Evolutionary conservation across 176 grass and related monocot species (phyloP).

Genomic region (Zizania latifolia): DNA sequence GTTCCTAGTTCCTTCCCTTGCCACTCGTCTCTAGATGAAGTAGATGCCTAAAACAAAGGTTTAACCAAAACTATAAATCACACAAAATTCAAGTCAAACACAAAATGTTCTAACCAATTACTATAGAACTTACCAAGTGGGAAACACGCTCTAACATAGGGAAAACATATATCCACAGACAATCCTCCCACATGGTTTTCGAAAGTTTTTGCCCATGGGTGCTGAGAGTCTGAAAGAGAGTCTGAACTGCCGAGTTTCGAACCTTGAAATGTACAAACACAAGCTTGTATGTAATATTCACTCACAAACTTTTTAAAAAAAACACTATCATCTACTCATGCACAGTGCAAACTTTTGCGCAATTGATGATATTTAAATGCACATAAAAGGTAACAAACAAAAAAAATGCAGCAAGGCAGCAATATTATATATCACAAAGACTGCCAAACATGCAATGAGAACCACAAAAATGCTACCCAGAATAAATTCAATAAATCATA

Average conservation of each 20-base stretch:
- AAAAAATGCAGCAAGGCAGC: background rate
- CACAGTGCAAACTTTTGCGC: background rate
- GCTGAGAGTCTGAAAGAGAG: conserved; percentile 86
- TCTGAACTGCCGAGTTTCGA: conserved; percentile 90
- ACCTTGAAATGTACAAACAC: conserved; percentile 45
- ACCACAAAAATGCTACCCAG: conserved; percentile 1
- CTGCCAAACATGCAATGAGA: background rate
- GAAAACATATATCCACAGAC: conserved; percentile 88
- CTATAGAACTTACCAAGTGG: conserved; percentile 61
- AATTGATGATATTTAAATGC: background rate
- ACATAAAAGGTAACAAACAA: background rate
- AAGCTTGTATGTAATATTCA: background rate
- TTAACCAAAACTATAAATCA: conserved; percentile 18
- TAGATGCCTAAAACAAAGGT: conserved; percentile 66
- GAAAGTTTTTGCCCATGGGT: conserved; percentile 96
- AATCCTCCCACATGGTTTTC: conserved; percentile 90
- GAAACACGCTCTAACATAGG: conserved; percentile 96
- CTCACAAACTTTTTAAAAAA: too few relatives aligned
- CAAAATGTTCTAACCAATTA: conserved; percentile 10
- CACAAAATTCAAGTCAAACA: conserved; percentile 18
- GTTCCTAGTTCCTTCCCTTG: conserved; percentile 96
- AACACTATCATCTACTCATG: background rate
- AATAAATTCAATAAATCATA: conserved; percentile 13
- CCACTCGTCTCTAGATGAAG: conserved; percentile 93
- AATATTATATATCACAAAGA: conserved; percentile 10